Conservation (phyloP, 352 stramenopile species). For the Globisporangium nodosum region DNA sequence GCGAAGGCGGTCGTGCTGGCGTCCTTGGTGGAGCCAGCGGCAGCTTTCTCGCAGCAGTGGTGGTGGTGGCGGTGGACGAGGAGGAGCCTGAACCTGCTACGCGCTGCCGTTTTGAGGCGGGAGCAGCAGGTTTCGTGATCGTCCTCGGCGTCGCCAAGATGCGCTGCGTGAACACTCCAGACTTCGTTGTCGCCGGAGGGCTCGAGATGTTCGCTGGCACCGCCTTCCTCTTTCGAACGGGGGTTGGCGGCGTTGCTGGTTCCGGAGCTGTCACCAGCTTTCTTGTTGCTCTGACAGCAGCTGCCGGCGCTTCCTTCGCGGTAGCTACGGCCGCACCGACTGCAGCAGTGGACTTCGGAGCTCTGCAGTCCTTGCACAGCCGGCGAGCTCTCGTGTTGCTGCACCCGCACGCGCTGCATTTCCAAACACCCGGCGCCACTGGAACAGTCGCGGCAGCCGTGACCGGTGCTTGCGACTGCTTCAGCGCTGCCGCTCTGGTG, state of each 20-base stretch:
- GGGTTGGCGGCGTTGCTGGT: conserved; percentile 4
- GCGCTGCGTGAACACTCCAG: conserved; percentile 3
- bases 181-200: neutral
- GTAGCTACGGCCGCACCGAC: neutral
- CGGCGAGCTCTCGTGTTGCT: conserved; percentile 41
- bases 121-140: conserved; percentile 3
- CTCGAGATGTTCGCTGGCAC: conserved; percentile 2
- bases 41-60: conserved; percentile 7
- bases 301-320: neutral
- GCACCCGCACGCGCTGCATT: conserved; percentile 44
- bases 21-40: conserved; percentile 8
- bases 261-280: neutral
- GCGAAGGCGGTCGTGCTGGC: conserved; percentile 1
- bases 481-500: conserved; percentile 6
- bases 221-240: neutral
- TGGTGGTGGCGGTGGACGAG: neutral
- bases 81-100: neutral
- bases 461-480: neutral
- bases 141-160: conserved; percentile 14
- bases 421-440: conserved; percentile 29
- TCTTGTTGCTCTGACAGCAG: neutral
- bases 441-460: conserved; percentile 14
- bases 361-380: conserved; percentile 42
- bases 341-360: conserved; percentile 18
- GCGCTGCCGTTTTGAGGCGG: conserved; percentile 8